Conservation (phyloP, 2,329 filamentous ascomycete species). For the Fusarium sp. region DNA sequence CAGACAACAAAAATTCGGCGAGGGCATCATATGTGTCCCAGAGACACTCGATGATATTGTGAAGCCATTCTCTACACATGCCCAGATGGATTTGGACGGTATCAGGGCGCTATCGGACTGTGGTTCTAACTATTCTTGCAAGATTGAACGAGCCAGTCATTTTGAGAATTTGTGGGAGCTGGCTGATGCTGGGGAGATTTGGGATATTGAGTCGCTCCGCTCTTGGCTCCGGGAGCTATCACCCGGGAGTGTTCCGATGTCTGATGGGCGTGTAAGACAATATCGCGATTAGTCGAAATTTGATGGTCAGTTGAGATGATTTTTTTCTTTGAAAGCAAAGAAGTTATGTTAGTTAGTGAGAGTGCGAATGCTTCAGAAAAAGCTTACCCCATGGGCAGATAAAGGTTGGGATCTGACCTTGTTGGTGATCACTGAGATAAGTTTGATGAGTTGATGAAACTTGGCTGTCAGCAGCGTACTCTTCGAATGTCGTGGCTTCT, state of each 20-base stretch:
- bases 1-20: not conserved
- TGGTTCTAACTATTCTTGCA: not conserved
- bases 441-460: too few species aligned
- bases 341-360: too few species aligned
- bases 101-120: not conserved
- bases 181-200: slow-evolving; percentile 11
- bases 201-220: slow-evolving; percentile 14
- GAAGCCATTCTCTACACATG: slow-evolving; percentile 6
- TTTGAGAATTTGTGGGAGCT: slow-evolving; percentile 5
- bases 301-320: not conserved
- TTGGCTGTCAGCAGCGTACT: too few species aligned
- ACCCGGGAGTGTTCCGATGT: slow-evolving; percentile 1
- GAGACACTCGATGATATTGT: slow-evolving; percentile 8
- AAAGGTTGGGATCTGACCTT: too few species aligned
- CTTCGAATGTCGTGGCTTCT: too few species aligned
- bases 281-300: not conserved
- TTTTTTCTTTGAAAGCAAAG: too few species aligned
- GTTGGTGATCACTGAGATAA: rapidly evolving
- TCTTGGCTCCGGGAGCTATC: slow-evolving; percentile 5
- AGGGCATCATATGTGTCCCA: not conserved
- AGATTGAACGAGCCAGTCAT: not conserved
- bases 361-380: too few species aligned
- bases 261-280: not conserved
- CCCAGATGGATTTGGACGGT: slow-evolving; percentile 3
- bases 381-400: too few species aligned